Percentiles rank a stretch among this genome's conserved stretches.
Conservation (phyloP, 305 asterid genomes). For the Fraxinus sp. region DNA sequence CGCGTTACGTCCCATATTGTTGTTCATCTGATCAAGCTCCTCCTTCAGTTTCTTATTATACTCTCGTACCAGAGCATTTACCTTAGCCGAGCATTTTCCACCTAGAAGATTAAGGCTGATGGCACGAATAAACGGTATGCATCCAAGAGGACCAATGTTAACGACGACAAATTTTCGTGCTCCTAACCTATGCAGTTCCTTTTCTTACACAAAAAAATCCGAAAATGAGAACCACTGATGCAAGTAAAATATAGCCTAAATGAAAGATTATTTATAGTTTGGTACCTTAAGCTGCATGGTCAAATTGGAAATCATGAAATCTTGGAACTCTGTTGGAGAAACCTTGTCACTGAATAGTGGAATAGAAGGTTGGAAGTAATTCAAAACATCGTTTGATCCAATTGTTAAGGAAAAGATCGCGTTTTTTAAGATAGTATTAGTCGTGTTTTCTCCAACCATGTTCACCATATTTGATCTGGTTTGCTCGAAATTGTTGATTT, state of each 20-base stretch:
- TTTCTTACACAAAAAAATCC: not conserved
- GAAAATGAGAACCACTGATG: not conserved
- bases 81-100: constrained; percentile 24
- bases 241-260: not conserved
- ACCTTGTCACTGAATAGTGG: constrained; percentile 27
- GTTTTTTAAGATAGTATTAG: constrained; percentile 32
- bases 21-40: constrained; percentile 32
- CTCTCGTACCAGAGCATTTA: constrained; percentile 24
- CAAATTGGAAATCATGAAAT: constrained; percentile 43
- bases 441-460: constrained; percentile 39
- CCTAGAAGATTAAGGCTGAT: constrained; percentile 10
- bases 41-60: constrained; percentile 27
- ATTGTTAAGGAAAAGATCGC: constrained; percentile 50
- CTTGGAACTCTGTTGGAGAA: constrained; percentile 41
- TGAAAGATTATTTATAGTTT: not conserved
- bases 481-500: constrained; percentile 43
- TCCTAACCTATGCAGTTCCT: constrained; percentile 44
- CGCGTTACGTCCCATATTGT: constrained; percentile 29
- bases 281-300: constrained; percentile 44
- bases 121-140: constrained; percentile 31
- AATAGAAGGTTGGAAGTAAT: constrained; percentile 45
- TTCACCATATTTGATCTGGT: constrained; percentile 43
- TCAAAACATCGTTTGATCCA: constrained; percentile 54
- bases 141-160: constrained; percentile 40
- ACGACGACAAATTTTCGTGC: constrained; percentile 42